Base-by-base conservation (phyloP, 73 alveolate genomes). In the Paramecium biaurelia region DNA sequence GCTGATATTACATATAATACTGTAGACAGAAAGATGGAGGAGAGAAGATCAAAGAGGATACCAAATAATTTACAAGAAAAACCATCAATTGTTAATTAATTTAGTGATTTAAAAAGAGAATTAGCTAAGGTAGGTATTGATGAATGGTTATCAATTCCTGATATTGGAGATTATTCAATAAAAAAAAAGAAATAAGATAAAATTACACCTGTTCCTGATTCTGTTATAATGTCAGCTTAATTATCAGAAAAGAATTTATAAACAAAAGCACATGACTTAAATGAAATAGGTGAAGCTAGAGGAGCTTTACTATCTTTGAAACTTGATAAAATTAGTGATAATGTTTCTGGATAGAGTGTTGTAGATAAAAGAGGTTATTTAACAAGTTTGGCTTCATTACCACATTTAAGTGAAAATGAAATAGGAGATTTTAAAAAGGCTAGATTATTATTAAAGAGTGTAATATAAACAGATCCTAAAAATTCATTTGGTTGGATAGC, bases 401-500 rank as follows among this genome's bases (percentile, higher is more conserved):
- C 70, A 14, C 57, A 90, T 43, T n/a, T 76, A 2, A 56, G 28
- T 35, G 99, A 97, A 42, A 35, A 18, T 7, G 99, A 97, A 42
- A 93, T 97, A 10, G 97, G 97, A 70, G 99, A 98, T 93, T 93
- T 97, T 68, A 97, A 97, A 85, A 96, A 96, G 85, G 98, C 99
- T 1, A 94, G 98, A 85, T 59, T 89, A 42, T 92, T 98, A 70
- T 72, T 98, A 82, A 97, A 94, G 68, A 70, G 95, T 76, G 94
- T 96, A n/a, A 96, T 97, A 23, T 35, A 68, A 49, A 92, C 98
- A 23, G 96, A 97, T 82, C 99, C 99, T 10, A 94, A 97, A 23
- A 93, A 88, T 87, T 95, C 99, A n/a, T 88, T 93, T 85, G 98
- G 98, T 47, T 98, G 99, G 99, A 95, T 98, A 28, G 97, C 99